Evolutionary conservation across 139 green algal species (phyloP).

Genomic region (Micractinium sp.): DNA sequence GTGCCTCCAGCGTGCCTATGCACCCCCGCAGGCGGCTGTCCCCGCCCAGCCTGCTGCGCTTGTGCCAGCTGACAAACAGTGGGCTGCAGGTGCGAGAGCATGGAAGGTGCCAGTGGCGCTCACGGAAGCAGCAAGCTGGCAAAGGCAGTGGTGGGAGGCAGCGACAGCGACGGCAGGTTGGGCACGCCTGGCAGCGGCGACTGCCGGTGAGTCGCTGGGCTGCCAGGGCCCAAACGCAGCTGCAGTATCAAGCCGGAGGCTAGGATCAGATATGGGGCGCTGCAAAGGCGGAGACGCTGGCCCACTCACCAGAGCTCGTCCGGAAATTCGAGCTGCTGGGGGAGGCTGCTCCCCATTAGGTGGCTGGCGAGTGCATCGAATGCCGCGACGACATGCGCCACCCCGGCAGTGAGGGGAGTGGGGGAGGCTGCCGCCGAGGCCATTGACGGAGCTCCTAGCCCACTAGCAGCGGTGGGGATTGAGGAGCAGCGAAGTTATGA

Average conservation of each 20-base stretch:
- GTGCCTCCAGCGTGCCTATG: constrained; percentile 82
- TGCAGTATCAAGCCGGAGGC: not conserved
- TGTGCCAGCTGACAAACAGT: constrained; percentile 88
- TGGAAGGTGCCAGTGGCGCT: not conserved
- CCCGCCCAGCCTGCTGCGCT: constrained; percentile 28
- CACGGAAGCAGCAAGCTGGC: not conserved
- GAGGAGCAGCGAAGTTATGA: no score
- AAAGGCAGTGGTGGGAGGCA: not conserved
- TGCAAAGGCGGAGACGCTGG: no score
- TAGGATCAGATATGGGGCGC: not conserved
- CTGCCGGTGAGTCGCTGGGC: not conserved
- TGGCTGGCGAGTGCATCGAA: constrained; percentile 63
- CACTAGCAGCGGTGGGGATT: no score
- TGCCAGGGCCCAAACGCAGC: not conserved
- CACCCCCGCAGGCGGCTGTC: constrained; percentile 72
- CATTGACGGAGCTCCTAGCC: not conserved
- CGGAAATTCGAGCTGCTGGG: constrained; percentile 51
- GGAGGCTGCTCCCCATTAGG: constrained; percentile 21
- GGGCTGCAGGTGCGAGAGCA: constrained; percentile 49
- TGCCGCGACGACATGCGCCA: constrained; percentile 56
- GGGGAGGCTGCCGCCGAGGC: not conserved
- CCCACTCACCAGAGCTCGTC: constrained; percentile 58
- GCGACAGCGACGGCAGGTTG: not conserved
- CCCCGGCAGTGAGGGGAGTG: not conserved
- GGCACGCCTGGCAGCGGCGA: not conserved